Base-by-base conservation (phyloP, 2,329 filamentous ascomycete genomes). In the Monosporascus sp. region DNA sequence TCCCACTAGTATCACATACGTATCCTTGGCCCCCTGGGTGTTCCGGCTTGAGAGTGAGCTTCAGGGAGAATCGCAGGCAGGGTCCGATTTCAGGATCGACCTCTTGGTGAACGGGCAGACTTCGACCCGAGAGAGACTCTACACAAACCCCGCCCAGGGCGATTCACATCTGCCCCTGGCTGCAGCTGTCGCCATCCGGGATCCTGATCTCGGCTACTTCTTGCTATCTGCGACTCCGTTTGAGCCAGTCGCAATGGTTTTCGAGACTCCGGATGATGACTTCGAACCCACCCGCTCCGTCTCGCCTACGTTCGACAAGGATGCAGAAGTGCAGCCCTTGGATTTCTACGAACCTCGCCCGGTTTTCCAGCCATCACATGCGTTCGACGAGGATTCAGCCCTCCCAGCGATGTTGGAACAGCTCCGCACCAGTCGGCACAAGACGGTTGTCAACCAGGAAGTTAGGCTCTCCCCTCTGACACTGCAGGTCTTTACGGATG, bases 401-500 rank as follows among this genome's bases (percentile, higher is more conserved):
- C 68, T 89, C 8, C 80, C 84, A 3, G 67, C 68, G 28, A 72
- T 86, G 47, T 72, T 86, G 14, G 78, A 82, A 49, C 73, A 74
- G 45, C 70, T 85, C 38, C 78, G 80, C 48, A 84, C 83, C 2
- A 80, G 81, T 45, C 78, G 81, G 50, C 78, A 85, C 67, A 81
- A 81, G 68, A 77, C 81, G 5, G 68, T 84, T 26, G 72, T 89
- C 48, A 82, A 81, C 53, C 85, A 89, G 56, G 83, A 88, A 63
- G 76, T 92, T 51, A 79, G 82, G 54, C 78, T 91, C 22, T 88
- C 85, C 22, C 83, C 87, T 14, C 81, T 87, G 22, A 89, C 87
- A 2, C 76, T 92, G 18, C 80, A 85, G 58, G 77, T 90, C 38
- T 81, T 93, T 59, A 88, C 86, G 28, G 84, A 89, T 55, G 84